phyloP scores from a whole-genome alignment of 106 monocot species.

The Chionographis japonica region DNA sequence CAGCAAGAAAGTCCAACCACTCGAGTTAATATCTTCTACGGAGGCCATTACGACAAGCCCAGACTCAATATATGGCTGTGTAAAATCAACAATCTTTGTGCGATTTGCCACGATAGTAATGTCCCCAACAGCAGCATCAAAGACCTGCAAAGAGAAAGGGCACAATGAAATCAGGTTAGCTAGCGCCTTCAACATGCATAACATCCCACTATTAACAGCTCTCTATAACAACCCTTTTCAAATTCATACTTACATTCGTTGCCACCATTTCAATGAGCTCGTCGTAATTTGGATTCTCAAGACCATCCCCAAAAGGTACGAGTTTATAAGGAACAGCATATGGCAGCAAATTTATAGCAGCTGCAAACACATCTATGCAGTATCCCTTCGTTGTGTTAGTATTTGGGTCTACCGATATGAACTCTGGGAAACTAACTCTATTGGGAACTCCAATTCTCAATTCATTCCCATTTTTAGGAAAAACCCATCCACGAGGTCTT shows the following conservation, averaged over 20 bases:
- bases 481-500: slow-evolving; percentile 74
- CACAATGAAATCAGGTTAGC: no score
- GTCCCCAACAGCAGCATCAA: slow-evolving; percentile 84
- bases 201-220: not conserved
- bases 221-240: not conserved
- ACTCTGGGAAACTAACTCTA: slow-evolving; percentile 43
- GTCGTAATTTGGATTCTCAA: slow-evolving; percentile 51
- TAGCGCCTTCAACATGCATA: no score
- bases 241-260: slow-evolving; percentile 50
- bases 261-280: slow-evolving; percentile 46
- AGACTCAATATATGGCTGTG: slow-evolving; percentile 74
- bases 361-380: slow-evolving; percentile 74
- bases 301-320: slow-evolving; percentile 56
- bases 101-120: slow-evolving; percentile 63
- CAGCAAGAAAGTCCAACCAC: slow-evolving; percentile 74
- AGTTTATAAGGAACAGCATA: slow-evolving; percentile 64
- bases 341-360: slow-evolving; percentile 58
- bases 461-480: slow-evolving; percentile 54
- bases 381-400: slow-evolving; percentile 35
- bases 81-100: slow-evolving; percentile 74
- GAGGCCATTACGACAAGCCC: slow-evolving; percentile 69
- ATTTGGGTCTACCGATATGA: slow-evolving; percentile 28
- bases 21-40: slow-evolving; percentile 33
- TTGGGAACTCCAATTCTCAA: slow-evolving; percentile 60
- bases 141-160: slow-evolving; percentile 26